phyloP scores from a whole-genome alignment of 805 yeast genomes.

The Saccharomyces eubayanus region DNA sequence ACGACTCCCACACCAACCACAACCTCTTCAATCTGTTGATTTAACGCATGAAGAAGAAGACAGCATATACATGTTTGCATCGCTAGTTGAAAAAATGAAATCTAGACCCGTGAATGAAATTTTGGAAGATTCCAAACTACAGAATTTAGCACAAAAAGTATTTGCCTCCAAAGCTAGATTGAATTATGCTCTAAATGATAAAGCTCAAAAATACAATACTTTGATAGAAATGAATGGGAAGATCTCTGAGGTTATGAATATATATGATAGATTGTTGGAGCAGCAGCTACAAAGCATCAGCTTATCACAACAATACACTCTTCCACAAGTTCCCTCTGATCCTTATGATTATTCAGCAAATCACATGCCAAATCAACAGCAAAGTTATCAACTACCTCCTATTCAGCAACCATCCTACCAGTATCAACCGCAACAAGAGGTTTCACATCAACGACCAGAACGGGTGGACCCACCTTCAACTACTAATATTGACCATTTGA shows the following conservation, averaged over 20 bases:
- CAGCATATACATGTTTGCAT: slow-evolving; percentile 57
- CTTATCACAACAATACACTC: slow-evolving; percentile 24
- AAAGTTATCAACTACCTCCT: slow-evolving; percentile 6
- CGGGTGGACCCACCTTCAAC: not conserved
- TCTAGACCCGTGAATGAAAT: slow-evolving; percentile 38
- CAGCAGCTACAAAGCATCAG: slow-evolving; percentile 37
- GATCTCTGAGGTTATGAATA: slow-evolving; percentile 60
- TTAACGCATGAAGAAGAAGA: slow-evolving; percentile 47
- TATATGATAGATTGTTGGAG: slow-evolving; percentile 73
- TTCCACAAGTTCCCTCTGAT: slow-evolving; percentile 23
- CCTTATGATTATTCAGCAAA: slow-evolving; percentile 13
- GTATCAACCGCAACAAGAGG: slow-evolving; percentile 6
- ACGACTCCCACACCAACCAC: slow-evolving; percentile 5
- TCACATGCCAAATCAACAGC: slow-evolving; percentile 6
- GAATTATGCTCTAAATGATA: slow-evolving; percentile 47
- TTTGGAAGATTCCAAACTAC: slow-evolving; percentile 27
- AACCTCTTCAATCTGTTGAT: slow-evolving; percentile 16
- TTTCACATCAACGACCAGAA: slow-evolving; percentile 6
- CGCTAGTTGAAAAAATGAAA: slow-evolving; percentile 49
- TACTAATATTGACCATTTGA: not conserved
- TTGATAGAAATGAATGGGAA: slow-evolving; percentile 70
- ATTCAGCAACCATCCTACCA: slow-evolving; percentile 7
- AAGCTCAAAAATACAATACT: slow-evolving; percentile 54
- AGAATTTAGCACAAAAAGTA: slow-evolving; percentile 46
- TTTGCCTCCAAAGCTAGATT: slow-evolving; percentile 60